Base-by-base conservation (phyloP, 805 yeast genomes). In the Pichia thaimueangensis region DNA sequence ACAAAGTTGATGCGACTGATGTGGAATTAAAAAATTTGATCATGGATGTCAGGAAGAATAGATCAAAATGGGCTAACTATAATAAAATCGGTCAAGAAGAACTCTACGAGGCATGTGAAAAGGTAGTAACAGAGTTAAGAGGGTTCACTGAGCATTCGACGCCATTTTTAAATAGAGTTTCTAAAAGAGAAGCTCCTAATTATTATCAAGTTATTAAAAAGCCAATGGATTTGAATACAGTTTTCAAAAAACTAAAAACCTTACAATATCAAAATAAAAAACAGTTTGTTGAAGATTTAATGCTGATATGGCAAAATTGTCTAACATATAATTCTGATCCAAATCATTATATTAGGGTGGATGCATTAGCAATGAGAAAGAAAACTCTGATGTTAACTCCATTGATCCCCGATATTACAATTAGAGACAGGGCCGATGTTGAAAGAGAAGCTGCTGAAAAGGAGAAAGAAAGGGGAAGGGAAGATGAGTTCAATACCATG, bases 61-160 rank as follows among this genome's bases (percentile, higher is more conserved):
- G 97, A 45, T 94, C 97, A 0, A 93, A 93, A 63, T 93, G 98
- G 99, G 94, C 97, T 8, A 86, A 86, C 45, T 97, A 93, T 57
- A 95, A 89, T 45, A 73, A 85, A 47, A 80, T 93, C 34, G 99
- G 99, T 6, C 99, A 93, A 64, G 99, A 93, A 58, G 99, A 94
- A 60, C 71, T 93, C 19, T 93, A 93, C 57, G 98, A 94, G 53
- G 96, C 97, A 0, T 91, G 97, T 55, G 99, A 93, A 54, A 89
- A 88, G 56, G 98, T 93, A 1, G 89, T 91, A 0, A 67, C 81
- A 49, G 97, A 93, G 54, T 67, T 93, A 25, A 73, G 98, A 56
- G 86, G 91, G 6, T 86, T 83, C 52, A 91, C 98, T 0, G 97
- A 93, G 56, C 97, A 93, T 63, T 88, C 97, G 0, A 88, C 97